Evolutionary conservation across 129 eudicot genomes (phyloP).

Genomic region (Scalesia atractyloides): DNA sequence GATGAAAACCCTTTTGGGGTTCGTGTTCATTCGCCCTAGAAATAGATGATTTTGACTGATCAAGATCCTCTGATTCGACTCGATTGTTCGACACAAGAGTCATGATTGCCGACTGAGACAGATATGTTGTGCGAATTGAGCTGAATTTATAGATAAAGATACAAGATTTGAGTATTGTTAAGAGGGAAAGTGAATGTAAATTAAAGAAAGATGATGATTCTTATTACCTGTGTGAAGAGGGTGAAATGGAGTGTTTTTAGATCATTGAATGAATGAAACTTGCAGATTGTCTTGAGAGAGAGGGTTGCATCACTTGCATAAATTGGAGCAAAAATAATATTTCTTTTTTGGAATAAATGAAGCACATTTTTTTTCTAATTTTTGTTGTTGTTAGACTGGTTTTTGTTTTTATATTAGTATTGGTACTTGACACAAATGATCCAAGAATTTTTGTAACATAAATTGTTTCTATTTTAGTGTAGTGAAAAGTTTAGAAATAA

Average conservation of each 20-base stretch:
- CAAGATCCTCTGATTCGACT: conserved; percentile 45
- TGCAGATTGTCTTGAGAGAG: no score
- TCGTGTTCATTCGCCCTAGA: no score
- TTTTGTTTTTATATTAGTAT: conserved; percentile 29
- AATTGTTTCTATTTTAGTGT: no score
- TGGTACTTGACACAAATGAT: conserved; percentile 26
- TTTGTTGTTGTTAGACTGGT: conserved; percentile 28
- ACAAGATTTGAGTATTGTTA: conserved; percentile 31
- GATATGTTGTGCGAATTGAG: not conserved
- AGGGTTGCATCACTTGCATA: no score
- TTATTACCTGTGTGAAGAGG: conserved; percentile 10
- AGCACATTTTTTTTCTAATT: conserved; percentile 25
- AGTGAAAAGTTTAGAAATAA: no score
- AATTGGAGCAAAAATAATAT: no score
- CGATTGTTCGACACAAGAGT: conserved; percentile 51
- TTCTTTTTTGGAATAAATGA: conserved; percentile 26
- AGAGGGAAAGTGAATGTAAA: not conserved
- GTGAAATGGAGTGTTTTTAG: no score
- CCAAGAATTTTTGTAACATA: not conserved
- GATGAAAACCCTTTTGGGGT: not conserved
- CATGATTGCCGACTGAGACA: conserved; percentile 40
- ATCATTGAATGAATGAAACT: no score
- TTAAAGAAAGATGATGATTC: not conserved
- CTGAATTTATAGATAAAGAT: conserved; percentile 18
- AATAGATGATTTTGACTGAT: not conserved